These are phyloP conservation scores for Heracleum sosnowskyi DNA, from an alignment of 129 eudicot genomes.

Conservation along the genomic window DNA sequence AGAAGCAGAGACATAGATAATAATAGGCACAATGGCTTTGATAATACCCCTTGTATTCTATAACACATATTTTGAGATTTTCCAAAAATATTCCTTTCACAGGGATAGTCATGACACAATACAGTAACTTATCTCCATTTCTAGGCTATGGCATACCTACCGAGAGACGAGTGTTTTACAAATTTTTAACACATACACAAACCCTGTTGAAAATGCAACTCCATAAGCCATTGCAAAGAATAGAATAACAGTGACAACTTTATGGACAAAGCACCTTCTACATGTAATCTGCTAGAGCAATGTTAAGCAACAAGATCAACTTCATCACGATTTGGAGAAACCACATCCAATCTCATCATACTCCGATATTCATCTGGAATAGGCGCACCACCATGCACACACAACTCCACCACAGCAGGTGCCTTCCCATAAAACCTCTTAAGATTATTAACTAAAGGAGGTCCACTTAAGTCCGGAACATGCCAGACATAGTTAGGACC, in stretches of 20 bases:
- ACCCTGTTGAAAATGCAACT: background rate
- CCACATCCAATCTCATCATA: conserved; percentile 74
- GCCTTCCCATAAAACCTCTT: conserved; percentile 70
- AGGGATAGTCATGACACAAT: background rate
- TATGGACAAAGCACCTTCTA: background rate
- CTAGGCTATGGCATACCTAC: too few species aligned
- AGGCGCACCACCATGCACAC: conserved; percentile 62
- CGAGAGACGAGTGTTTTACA: background rate
- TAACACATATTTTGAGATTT: background rate
- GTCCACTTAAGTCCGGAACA: conserved; percentile 33
- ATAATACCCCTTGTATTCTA: background rate
- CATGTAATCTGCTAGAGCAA: background rate
- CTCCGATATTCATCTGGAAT: conserved; percentile 45
- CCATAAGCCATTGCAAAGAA: background rate
- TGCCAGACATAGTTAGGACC: conserved; percentile 72
- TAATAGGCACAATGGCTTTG: background rate
- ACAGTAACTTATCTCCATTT: too few species aligned
- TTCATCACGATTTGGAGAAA: conserved; percentile 59
- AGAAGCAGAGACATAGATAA: too few species aligned
- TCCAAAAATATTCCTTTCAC: background rate
- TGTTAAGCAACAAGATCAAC: conserved; percentile 55
- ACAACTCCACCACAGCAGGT: conserved; percentile 59
- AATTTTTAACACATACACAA: background rate
- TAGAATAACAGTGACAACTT: background rate
- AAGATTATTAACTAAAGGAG: conserved; percentile 39